Evolutionary conservation across 352 stramenopile species (phyloP).

Genomic region (Aphanomyces cochlioides): DNA sequence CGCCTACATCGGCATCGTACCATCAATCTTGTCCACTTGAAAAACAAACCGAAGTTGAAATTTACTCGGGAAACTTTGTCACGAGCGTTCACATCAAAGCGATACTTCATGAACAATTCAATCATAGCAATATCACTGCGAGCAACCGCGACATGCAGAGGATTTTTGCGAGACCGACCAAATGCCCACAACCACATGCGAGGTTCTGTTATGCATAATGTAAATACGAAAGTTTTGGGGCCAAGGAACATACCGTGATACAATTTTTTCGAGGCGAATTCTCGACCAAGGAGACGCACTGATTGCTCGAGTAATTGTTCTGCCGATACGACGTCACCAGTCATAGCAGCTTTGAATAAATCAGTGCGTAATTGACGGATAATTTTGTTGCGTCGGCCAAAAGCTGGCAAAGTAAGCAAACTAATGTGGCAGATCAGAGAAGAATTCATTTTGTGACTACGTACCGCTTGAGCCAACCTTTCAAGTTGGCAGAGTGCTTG

Average conservation of each 20-base stretch:
- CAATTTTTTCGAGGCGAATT: slow-evolving; percentile 21
- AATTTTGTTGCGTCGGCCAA: slow-evolving; percentile 36
- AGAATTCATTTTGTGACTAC: background rate
- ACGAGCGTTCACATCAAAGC: slow-evolving; percentile 60
- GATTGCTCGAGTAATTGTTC: slow-evolving; percentile 43
- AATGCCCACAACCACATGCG: slow-evolving; percentile 64
- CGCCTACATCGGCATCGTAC: slow-evolving; percentile 31
- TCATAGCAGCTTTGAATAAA: slow-evolving; percentile 55
- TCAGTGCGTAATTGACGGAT: slow-evolving; percentile 55
- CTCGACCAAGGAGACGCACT: slow-evolving; percentile 25
- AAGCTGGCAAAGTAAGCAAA: slow-evolving; percentile 38
- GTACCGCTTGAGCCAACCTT: slow-evolving; percentile 40
- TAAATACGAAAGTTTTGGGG: slow-evolving; percentile 33
- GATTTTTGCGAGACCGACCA: slow-evolving; percentile 65
- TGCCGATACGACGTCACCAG: slow-evolving; percentile 44
- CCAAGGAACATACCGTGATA: slow-evolving; percentile 15
- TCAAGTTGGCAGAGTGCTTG: slow-evolving; percentile 56
- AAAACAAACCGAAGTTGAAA: slow-evolving; percentile 69
- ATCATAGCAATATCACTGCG: slow-evolving; percentile 55
- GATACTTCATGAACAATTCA: slow-evolving; percentile 48
- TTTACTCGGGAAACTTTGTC: slow-evolving; percentile 78
- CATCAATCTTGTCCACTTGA: slow-evolving; percentile 61
- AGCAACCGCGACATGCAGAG: slow-evolving; percentile 64
- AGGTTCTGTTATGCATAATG: slow-evolving; percentile 43
- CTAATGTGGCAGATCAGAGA: slow-evolving; percentile 17